Conservation (phyloP, 768 basidiomycete species). For the Russula ochroleuca region DNA sequence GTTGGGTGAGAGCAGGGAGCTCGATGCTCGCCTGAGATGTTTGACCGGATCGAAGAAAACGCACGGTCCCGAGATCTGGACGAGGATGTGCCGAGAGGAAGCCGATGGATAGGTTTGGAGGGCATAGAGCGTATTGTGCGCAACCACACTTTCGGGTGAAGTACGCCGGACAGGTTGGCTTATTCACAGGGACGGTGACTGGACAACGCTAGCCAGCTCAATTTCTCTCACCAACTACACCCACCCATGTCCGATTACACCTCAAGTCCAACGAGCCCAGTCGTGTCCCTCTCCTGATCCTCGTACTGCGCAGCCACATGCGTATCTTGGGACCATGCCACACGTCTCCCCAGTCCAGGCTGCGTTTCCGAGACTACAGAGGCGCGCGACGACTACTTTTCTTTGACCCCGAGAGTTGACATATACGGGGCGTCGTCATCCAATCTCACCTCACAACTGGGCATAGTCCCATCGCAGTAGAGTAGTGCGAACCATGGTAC, state of each 20-base stretch:
- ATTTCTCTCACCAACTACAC: background rate
- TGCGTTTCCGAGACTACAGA: conserved; percentile 73
- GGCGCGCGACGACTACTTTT: conserved; percentile 56
- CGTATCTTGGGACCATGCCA: conserved; percentile 63
- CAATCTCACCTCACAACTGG: conserved; percentile 44
- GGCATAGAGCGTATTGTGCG: no score
- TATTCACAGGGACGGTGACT: background rate
- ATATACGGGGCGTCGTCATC: conserved; percentile 46
- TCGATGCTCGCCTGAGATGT: no score
- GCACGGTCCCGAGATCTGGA: conserved; percentile 8
- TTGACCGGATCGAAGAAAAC: background rate
- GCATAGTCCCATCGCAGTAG: conserved; percentile 61
- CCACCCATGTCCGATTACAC: conserved; percentile 41
- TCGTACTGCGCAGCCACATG: conserved; percentile 44
- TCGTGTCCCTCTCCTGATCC: conserved; percentile 43
- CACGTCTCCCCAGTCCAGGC: conserved; percentile 56
- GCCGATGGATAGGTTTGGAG: conserved; percentile 7
- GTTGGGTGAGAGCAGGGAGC: conserved; percentile 13
- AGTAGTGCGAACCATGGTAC: conserved; percentile 79
- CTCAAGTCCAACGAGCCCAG: conserved; percentile 56
- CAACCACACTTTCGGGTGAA: no score
- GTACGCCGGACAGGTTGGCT: conserved; percentile 2
- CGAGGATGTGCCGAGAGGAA: conserved; percentile 18
- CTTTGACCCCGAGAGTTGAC: conserved; percentile 42
- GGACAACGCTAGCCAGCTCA: background rate